Conservation (phyloP, 2,329 filamentous ascomycete genomes). For the Ampelomyces quisqualis region DNA sequence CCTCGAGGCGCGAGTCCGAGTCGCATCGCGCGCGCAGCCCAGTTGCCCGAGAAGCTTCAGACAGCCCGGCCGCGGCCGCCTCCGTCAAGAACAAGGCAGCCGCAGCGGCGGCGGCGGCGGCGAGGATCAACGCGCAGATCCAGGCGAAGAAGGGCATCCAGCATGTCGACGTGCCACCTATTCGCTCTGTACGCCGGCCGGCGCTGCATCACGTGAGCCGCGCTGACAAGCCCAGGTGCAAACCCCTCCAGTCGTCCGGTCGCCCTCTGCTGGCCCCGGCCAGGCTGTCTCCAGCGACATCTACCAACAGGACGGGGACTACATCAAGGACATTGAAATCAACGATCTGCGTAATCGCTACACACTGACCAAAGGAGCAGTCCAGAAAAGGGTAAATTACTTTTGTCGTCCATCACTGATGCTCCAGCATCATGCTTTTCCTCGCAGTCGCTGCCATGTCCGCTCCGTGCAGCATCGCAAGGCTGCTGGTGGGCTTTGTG, state of each 20-base stretch:
- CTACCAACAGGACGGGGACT: conserved; percentile 95
- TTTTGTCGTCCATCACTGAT: conserved; percentile 70
- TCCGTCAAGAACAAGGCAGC: conserved; percentile 62
- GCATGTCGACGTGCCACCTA: conserved; percentile 84
- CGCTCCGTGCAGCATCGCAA: conserved; percentile 56
- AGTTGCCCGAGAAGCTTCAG: conserved; percentile 53
- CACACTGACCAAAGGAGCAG: conserved; percentile 92
- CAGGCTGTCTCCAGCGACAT: conserved; percentile 68
- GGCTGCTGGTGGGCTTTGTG: conserved; percentile 28
- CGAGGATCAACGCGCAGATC: conserved; percentile 52
- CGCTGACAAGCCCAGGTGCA: conserved; percentile 39
- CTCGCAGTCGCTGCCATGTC: conserved; percentile 29
- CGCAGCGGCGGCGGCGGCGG: conserved; percentile 80
- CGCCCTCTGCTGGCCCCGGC: conserved; percentile 52
- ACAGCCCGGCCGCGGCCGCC: conserved; percentile 51
- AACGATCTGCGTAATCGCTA: conserved; percentile 97
- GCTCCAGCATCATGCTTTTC: conserved; percentile 49
- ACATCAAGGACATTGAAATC: conserved; percentile 98
- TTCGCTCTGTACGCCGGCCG: conserved; percentile 57
- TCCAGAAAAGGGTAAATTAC: conserved; percentile 98
- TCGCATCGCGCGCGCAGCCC: conserved; percentile 79
- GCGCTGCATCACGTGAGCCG: neutral
- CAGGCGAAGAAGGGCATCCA: conserved; percentile 77
- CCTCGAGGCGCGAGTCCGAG: conserved; percentile 65
- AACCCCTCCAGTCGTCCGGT: conserved; percentile 56